A percentile compares a stretch with the other conserved stretches of the same genome.
Conservation (phyloP, 305 asterid genomes). For the Fraxinus floribunda region DNA sequence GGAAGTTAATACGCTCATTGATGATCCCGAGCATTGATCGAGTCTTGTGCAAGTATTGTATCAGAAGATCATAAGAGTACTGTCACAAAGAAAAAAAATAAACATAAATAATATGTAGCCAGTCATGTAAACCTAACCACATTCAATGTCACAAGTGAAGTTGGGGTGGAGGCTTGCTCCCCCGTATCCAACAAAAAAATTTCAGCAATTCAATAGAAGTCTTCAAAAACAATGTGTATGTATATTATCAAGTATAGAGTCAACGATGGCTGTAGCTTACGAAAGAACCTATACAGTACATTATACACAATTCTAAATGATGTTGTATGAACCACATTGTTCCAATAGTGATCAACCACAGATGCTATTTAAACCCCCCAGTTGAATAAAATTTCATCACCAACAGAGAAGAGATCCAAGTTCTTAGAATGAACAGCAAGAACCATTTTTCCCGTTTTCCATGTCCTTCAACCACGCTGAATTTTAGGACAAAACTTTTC, state of each 20-base stretch:
- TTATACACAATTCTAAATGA: conserved; percentile 8
- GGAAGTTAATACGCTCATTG: conserved; percentile 89
- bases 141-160: neutral
- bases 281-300: neutral
- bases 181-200: neutral
- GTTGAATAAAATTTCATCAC: neutral
- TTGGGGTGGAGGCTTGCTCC: neutral
- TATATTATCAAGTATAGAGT: neutral
- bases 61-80: conserved; percentile 85
- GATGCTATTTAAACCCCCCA: neutral
- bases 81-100: conserved; percentile 30
- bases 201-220: neutral
- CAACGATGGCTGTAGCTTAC: neutral
- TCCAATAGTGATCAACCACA: neutral
- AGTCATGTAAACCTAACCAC: conserved; percentile 3
- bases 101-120: conserved; percentile 11
- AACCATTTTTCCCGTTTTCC: neutral
- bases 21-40: conserved; percentile 89
- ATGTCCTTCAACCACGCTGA: neutral
- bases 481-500: neutral
- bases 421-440: neutral
- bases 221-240: neutral
- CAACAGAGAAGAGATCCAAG: neutral
- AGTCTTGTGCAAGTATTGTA: conserved; percentile 84
- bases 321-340: neutral